phyloP scores from a whole-genome alignment of 176 grass and related monocot genomes.

The Rhipidocladum racemiflorum region DNA sequence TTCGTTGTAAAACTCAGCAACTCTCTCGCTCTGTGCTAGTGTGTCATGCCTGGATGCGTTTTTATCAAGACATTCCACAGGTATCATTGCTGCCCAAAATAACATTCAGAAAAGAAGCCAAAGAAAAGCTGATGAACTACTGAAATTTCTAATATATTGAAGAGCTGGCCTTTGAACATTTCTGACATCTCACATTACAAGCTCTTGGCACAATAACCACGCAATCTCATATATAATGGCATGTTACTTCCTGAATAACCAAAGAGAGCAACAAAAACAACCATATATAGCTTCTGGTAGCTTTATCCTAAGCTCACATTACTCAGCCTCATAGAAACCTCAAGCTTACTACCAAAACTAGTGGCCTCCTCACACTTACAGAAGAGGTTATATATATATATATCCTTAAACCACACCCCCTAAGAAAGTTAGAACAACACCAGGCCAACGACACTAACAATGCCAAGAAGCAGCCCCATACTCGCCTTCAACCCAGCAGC shows the following conservation, averaged over 20 bases:
- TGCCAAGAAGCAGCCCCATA: constrained; percentile 34
- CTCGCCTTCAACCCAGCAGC: constrained; percentile 44
- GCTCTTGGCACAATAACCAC: constrained; percentile 30
- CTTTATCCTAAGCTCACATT: constrained; percentile 39
- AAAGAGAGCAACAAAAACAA: constrained; percentile 35
- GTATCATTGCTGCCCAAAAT: neutral
- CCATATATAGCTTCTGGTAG: constrained; percentile 36
- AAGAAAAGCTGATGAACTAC: neutral
- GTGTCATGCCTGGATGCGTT: neutral
- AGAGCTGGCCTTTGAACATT: constrained; percentile 22
- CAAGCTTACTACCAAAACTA: constrained; percentile 48
- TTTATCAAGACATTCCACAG: neutral
- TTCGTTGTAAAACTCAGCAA: neutral
- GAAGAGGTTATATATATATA: constrained; percentile 26
- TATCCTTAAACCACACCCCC: neutral
- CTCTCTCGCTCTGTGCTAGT: neutral
- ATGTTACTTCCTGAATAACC: constrained; percentile 34
- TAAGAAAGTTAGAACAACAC: constrained; percentile 44
- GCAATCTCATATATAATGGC: constrained; percentile 27
- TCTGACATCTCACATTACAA: constrained; percentile 31
- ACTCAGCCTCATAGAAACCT: constrained; percentile 29
- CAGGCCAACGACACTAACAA: constrained; percentile 30
- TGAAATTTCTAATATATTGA: constrained; percentile 35
- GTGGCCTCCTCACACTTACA: constrained; percentile 25
- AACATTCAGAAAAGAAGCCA: neutral